Base-by-base conservation (phyloP, 306 rosid species). In the Castanea crenata region DNA sequence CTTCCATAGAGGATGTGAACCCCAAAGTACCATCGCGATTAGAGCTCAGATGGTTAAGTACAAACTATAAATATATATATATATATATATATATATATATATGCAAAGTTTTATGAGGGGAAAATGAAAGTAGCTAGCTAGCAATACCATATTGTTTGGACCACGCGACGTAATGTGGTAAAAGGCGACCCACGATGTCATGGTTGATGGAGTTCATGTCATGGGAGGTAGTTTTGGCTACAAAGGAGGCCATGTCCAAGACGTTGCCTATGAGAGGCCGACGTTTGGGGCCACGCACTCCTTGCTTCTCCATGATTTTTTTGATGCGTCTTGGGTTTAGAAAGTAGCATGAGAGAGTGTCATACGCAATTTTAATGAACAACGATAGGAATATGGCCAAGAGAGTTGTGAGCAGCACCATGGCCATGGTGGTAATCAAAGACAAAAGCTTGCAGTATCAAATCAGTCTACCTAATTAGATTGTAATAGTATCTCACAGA, bases 141-240 rank as follows among this genome's bases (percentile, higher is more conserved):
- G 20, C 44, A 49, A 7, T 79, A 92, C 99, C 99, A 25, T 86
- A 90, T 85, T 86, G 93, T 57, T 79, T 57, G 34, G 97, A 90
- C 99, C 99, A 96, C 7, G 79, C 77, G 15, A 87, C 83, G 76
- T 91, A 96, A 89, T 96, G 96, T 21, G 99, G 99, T 0, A 91
- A 73, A 15, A 96, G 89, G 5, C 99, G 99, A 3, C 83, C 86
- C 19, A 96, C 99, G 72, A 93, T 87, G 89, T 93, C 94, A 31
- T 96, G 99, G 77, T 54, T 76, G 71, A 91, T 91, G 57, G 90
- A 79, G 75, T 84, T 79, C 96, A 93, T 93, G 93, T 90, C 93
- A 1, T 86, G 46, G 10, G 96, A 85, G 57, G 93, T 96, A 55
- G 98, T 68, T 76, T 88, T 83, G 32, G 90, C 75, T 29, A 90